Base-by-base conservation (phyloP, 345 rosid genomes). In the Toxicodendron radicans region DNA sequence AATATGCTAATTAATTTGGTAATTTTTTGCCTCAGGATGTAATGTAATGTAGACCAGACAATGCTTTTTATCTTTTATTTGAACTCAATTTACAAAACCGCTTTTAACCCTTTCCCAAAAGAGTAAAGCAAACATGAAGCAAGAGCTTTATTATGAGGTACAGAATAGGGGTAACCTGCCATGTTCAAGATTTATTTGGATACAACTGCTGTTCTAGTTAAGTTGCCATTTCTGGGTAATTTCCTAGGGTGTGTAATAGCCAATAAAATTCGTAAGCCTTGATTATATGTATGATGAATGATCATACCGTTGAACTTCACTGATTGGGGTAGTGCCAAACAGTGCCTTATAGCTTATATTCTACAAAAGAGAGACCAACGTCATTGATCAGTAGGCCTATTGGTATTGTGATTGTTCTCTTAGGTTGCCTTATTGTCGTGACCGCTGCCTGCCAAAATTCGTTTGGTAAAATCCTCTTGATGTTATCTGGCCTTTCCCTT, bases 261-360 rank as follows among this genome's bases (percentile, higher is more conserved):
- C 79, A 12, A 80, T 7, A 18, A 71, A 80, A 48, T 24, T 43
- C 14, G 48, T 54, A 16, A 10, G 21, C 57, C 56, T 10, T 24
- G 83, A 80, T 16, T 30, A 61, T 10, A 65, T 62, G 51, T 74
- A 75, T 0, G 46, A 61, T 0, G 20, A 2, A 2, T 9, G 20
- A 18, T 23, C 38, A 54, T 11, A 72, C 64, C 62, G 23, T 7
- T 76, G 74, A 46, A 63, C 77, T 68, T 80, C 77, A 23, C 67
- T 61, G 13, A 80, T 58, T 18, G 10, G 38, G 0, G 62, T 73
- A 45, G 13, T 62, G 18, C 68, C 64, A 33, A 76, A 76, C 35
- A 59, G 68, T 13, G 0, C 51, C 23, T 30, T 57, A 18, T 72
- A 56, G 7, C 63, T 21, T 3, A 63, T 48, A 4, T 0, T 68